phyloP scores from a whole-genome alignment of 371 early-diverging fungal species.

The Lichtheimia corymbifera region DNA sequence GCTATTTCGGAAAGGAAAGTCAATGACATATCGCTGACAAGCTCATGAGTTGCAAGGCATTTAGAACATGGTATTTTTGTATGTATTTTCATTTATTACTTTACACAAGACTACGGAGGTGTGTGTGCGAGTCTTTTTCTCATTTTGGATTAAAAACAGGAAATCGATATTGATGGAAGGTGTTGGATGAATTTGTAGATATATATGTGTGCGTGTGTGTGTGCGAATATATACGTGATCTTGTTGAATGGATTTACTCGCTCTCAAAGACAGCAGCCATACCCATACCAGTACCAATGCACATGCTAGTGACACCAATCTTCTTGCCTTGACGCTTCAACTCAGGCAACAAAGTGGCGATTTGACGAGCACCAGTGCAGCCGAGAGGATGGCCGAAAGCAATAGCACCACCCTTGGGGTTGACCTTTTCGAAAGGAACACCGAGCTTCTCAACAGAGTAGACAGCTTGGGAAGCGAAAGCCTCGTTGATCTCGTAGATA shows the following conservation, averaged over 20 bases:
- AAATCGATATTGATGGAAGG: too few species aligned
- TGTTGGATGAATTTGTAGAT: too few species aligned
- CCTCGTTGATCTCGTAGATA: constrained; percentile 93
- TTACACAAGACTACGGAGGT: not conserved
- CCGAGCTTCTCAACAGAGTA: constrained; percentile 89
- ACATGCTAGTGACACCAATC: constrained; percentile 92
- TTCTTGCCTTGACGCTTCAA: constrained; percentile 85
- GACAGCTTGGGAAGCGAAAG: constrained; percentile 97
- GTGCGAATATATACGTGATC: too few species aligned
- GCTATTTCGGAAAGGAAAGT: too few species aligned
- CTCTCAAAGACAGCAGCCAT: constrained; percentile 92
- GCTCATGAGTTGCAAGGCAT: too few species aligned
- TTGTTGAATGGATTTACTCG: constrained; percentile 49
- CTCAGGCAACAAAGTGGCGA: constrained; percentile 93
- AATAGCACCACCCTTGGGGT: constrained; percentile 98
- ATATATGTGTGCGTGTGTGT: too few species aligned
- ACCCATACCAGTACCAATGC: constrained; percentile 98
- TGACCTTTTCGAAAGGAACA: constrained; percentile 88
- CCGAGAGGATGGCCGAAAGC: constrained; percentile 64
- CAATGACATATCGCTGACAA: too few species aligned
- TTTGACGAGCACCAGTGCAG: constrained; percentile 95
- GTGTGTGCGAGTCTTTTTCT: too few species aligned
- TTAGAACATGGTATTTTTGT: too few species aligned
- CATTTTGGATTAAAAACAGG: too few species aligned
- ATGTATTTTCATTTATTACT: not conserved